These are phyloP conservation scores for Escallonia herrerae DNA, from an alignment of 129 eudicot species.

Conservation along the genomic window DNA sequence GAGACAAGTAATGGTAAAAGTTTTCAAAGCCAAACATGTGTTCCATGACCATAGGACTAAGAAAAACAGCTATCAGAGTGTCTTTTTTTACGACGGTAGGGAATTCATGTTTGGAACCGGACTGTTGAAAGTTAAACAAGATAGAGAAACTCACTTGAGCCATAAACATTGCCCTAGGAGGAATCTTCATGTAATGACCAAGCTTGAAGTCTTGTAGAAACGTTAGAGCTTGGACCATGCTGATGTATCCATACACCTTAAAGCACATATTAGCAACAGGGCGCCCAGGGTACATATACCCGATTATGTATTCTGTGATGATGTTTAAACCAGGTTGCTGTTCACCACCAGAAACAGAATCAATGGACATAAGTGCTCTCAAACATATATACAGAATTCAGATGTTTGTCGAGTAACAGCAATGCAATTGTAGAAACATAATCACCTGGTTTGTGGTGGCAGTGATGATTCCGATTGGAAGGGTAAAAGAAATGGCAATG, in stretches of 20 bases:
- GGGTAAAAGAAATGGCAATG: constrained; percentile 42
- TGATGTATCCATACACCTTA: constrained; percentile 61
- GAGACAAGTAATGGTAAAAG: too few relatives aligned
- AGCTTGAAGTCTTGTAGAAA: constrained; percentile 58
- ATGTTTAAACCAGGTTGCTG: constrained; percentile 61
- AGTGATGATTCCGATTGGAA: constrained; percentile 55
- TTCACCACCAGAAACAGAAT: background rate
- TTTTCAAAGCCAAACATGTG: too few relatives aligned
- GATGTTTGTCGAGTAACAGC: background rate
- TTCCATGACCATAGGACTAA: too few relatives aligned
- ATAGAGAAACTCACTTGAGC: constrained; percentile 39
- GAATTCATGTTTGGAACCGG: too few relatives aligned
- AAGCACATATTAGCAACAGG: constrained; percentile 74
- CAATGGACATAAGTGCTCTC: background rate
- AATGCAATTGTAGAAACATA: background rate
- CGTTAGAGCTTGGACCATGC: constrained; percentile 57
- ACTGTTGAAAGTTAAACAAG: too few relatives aligned
- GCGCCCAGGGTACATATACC: constrained; percentile 52
- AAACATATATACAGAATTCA: background rate
- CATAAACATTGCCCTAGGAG: constrained; percentile 72
- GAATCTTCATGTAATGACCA: constrained; percentile 77
- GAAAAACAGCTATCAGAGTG: too few relatives aligned
- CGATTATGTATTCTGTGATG: constrained; percentile 62
- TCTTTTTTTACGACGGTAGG: too few relatives aligned
- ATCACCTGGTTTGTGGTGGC: constrained; percentile 86